Evolutionary conservation across 345 rosid genomes (phyloP).

Genomic region (Geranium brycei): DNA sequence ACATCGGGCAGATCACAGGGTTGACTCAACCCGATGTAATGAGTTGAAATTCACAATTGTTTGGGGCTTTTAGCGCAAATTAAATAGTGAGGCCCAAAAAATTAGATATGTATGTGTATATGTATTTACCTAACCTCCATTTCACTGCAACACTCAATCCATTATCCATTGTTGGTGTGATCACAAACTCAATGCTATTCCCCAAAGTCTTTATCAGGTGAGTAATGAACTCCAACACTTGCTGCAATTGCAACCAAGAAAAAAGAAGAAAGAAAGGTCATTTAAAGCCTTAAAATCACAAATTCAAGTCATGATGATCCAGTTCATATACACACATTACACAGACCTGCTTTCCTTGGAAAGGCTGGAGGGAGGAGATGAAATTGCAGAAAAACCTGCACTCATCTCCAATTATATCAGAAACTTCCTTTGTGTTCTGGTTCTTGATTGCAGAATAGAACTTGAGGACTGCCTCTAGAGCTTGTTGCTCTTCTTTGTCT

Average conservation of each 20-base stretch:
- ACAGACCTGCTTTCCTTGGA: conserved; percentile 65
- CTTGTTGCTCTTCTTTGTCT: conserved; percentile 20
- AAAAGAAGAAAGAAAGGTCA: not conserved
- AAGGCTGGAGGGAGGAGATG: conserved; percentile 28
- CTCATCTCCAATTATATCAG: conserved; percentile 57
- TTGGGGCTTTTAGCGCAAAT: too few species aligned
- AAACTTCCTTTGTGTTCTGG: conserved; percentile 28
- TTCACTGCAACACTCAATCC: conserved; percentile 54
- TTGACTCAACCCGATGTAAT: too few species aligned
- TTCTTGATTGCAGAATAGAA: conserved; percentile 40
- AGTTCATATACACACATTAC: too few species aligned
- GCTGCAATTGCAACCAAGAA: conserved; percentile 31
- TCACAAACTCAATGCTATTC: conserved; percentile 37
- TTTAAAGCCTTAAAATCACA: not conserved
- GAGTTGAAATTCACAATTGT: too few species aligned
- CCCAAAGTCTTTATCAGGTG: conserved; percentile 41
- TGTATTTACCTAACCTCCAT: conserved; percentile 46
- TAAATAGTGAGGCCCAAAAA: too few species aligned
- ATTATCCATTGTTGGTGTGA: conserved; percentile 41
- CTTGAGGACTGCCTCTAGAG: conserved; percentile 47
- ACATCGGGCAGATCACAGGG: too few species aligned
- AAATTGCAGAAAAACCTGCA: conserved; percentile 57
- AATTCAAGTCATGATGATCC: too few species aligned
- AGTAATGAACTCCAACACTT: conserved; percentile 57
- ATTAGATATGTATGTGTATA: not conserved